Base-by-base conservation (phyloP, 2,329 filamentous ascomycete species). In the Phaeosphaeriaceae sp. region DNA sequence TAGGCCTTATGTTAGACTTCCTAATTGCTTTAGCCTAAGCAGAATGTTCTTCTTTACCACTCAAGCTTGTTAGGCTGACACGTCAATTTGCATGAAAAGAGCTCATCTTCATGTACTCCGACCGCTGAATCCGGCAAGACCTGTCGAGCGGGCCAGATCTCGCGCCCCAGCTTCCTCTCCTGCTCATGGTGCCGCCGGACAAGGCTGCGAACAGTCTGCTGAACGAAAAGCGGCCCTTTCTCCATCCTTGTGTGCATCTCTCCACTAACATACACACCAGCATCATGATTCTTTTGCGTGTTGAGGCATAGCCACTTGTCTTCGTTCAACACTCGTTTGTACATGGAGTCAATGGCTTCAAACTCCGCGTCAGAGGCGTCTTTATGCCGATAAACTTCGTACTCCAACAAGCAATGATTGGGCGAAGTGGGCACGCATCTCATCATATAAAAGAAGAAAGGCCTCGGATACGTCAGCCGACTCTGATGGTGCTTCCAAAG, bases 351-450 rank as follows among this genome's bases (percentile, higher is more conserved):
- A 68, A 87, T 83, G 43, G 76, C 69, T 11, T 77, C 70, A 63
- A 87, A 87, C 50, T 85, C 80, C 18, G 80, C 79, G n/a, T 86
- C 81, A n/a, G 76, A 77, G 3, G 83, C 80, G 64, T 81, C 72
- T 64, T 82, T 83, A 77, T 87, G 83, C 51, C 82, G 78, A 75
- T 79, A 87, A 41, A 87, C 80, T 63, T 87, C 82, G 68, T 87
- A 87, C 48, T 77, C 76, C 81, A 87, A 86, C 30, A 75, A 26
- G 6, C 73, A 79, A 28, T 66, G 77, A 28, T 68, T 74, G 0
- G 83, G 72, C 4, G 75, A 73, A 30, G 71, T 76, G 7, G 84
- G 83, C 1, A 85, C 42, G n/a, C 32, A 36, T 7, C 32, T 73
- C 67, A 85, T 84, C 46, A 81, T 73, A 74, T 83, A 83, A 70